Evolutionary conservation across 306 rosid species (phyloP).

Genomic region (Purshia tridentata): DNA sequence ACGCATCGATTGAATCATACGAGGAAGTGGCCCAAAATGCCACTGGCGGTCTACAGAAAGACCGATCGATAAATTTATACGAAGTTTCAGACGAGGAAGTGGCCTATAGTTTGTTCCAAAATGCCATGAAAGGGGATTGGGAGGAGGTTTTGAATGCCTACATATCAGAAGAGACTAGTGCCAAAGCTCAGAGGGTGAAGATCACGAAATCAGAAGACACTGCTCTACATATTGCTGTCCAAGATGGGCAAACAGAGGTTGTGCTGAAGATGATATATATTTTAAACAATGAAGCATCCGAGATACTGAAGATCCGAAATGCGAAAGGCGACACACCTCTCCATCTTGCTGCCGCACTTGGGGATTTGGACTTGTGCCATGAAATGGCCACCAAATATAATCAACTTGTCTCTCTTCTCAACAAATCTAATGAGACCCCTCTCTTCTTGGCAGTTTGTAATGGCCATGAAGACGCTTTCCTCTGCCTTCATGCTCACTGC

Average conservation of each 20-base stretch:
- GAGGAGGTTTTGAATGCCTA: conserved; percentile 26
- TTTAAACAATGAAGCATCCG: neutral
- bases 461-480: conserved; percentile 38
- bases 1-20: too few species aligned
- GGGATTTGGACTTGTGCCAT: conserved; percentile 36
- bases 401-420: neutral
- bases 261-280: too few species aligned
- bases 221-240: conserved; percentile 37
- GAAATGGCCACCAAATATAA: conserved; percentile 16
- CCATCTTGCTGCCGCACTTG: conserved; percentile 44
- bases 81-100: conserved; percentile 15
- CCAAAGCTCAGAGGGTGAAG: conserved; percentile 32
- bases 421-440: too few species aligned
- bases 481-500: conserved; percentile 23
- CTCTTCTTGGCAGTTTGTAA: too few species aligned
- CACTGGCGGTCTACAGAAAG: too few species aligned
- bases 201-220: conserved; percentile 45
- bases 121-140: conserved; percentile 39
- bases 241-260: conserved; percentile 30
- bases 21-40: conserved; percentile 29
- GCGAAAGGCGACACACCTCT: conserved; percentile 44
- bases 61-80: too few species aligned
- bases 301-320: conserved; percentile 26
- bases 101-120: conserved; percentile 25
- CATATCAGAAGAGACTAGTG: conserved; percentile 14